Base-by-base conservation (phyloP, 208 protist genomes). In the Blechomonas ayalai region DNA sequence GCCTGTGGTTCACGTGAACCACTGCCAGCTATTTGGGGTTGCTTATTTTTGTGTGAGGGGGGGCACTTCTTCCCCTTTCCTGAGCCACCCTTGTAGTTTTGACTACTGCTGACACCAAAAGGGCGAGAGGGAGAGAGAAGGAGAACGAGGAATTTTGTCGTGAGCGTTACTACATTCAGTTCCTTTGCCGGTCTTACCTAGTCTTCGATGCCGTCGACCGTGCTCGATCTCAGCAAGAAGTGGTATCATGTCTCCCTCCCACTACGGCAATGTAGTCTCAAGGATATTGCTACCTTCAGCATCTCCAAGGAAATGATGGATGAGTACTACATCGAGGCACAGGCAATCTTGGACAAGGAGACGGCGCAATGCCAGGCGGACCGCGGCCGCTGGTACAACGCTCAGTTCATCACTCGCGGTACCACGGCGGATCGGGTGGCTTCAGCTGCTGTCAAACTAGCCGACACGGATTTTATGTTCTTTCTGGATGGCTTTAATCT, bases 391-490 rank as follows among this genome's bases (percentile, higher is more conserved):
- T 94, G 85, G 85, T 94, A 91, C 66, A 94, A 65, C 50, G 15
- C 76, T 38, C 86, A 94, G 61, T 94, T 94, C 58, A 65, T 90
- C 4, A 67, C 67, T 5, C 82, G 82, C 33, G 86, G 86, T 79
- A 94, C 86, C 23, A 88, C 72, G 4, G 57, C 82, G 6, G 86
- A 94, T 65, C 85, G 84, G 48, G 78, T 94, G 46, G 86, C 86
- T 41, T 72, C 86, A 2, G 81, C 86, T 16, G 86, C 86, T 3
- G 79, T 94, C 20, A 94, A 94, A 60, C 59, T 94, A 27, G 69
- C 71, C n/a, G 82, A 94, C 64, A 87, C 67, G 10, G 86, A 94
- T 40, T 94, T 94, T 53, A 94, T 94, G 86, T 88, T 94, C 22
- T 90, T 90, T 62, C 38, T 94, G 18, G 86, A 94, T 27, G 78